Base-by-base conservation (phyloP, 2,329 filamentous ascomycete genomes). In the Exserohilum turcica region DNA sequence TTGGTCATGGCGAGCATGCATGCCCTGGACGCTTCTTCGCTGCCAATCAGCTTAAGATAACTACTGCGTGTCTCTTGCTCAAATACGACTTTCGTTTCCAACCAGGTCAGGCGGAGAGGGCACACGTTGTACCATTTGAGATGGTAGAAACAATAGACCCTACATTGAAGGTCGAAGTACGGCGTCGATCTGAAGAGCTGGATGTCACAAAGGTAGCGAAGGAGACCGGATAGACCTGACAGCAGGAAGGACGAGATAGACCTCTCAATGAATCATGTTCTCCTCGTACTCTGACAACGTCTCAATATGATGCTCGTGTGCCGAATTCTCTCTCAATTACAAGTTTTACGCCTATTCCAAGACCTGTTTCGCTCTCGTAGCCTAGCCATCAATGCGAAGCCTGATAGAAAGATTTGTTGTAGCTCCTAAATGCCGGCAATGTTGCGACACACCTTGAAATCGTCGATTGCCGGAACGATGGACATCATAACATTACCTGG, bases 21-120 rank as follows among this genome's bases (percentile, higher is more conserved):
- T 24, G 21, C 21, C 21, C 21, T 7, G 21, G 21, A 7, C 21
- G 21, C 21, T 24, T 24, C 21, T 24, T 24, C 7, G 21, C 21
- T 24, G 21, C 21, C 21, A 24, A 24, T 24, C 4, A 24, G 7
- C 4, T 24, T 7, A 24, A 24, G 21, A 7, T 24, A 31, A 31
- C 24, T 18, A 43, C 31, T 16, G 39, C 39, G 31, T 43, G 39
- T n/a, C 39, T 43, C 27, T 43, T 43, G 39, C 39, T 43, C 27
- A 43, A 43, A 43, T 43, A 43, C 39, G 39, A 43, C 39, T 43
- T 43, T 31, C 24, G 39, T 43, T 43, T 43, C 39, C 39, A 31
- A 31, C 39, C 39, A 43, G 39, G 39, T n/a, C 39, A 43, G 39
- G 24, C 24, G 7, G 39, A 43, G 24, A 43, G 31, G 13, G 39